Conservation (phyloP, 768 basidiomycete species). For the Holtermannia corniformis region DNA sequence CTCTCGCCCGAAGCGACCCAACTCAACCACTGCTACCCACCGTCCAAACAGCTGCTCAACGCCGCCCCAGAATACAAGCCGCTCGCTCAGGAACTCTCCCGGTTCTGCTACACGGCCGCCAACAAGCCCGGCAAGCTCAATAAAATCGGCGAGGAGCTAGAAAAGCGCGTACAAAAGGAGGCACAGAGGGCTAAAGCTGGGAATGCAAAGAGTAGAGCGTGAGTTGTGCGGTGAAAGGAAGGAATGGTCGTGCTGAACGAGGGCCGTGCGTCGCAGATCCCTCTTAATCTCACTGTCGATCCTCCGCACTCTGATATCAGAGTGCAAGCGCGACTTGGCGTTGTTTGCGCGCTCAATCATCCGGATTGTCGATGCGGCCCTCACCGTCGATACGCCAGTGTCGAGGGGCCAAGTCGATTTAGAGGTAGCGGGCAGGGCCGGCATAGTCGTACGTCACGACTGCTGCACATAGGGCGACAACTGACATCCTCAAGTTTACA, state of each 20-base stretch:
- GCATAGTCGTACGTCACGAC: slow-evolving; percentile 61
- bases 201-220: slow-evolving; percentile 72
- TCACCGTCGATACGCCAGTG: slow-evolving; percentile 26
- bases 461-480: slow-evolving; percentile 1
- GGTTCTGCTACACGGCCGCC: slow-evolving; percentile 32
- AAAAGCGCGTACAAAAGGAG: slow-evolving; percentile 32
- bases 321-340: slow-evolving; percentile 50
- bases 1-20: slow-evolving; percentile 42
- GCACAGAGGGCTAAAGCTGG: slow-evolving; percentile 52
- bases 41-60: slow-evolving; percentile 60
- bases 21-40: slow-evolving; percentile 77
- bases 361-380: slow-evolving; percentile 21
- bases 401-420: slow-evolving; percentile 33
- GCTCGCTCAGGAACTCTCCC: slow-evolving; percentile 35
- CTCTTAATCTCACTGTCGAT: slow-evolving; percentile 77
- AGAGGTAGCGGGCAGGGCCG: slow-evolving; percentile 47
- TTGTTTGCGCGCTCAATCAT: slow-evolving; percentile 33
- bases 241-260: background rate
- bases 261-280: slow-evolving; percentile 10
- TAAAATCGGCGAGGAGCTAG: slow-evolving; percentile 36
- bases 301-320: slow-evolving; percentile 67
- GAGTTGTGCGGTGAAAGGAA: slow-evolving; percentile 44
- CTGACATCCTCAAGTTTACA: slow-evolving; percentile 71
- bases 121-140: slow-evolving; percentile 37
- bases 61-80: slow-evolving; percentile 52